These are phyloP conservation scores for Podila clonocystis DNA, from an alignment of 192 early-diverging fungal genomes.

Conservation along the genomic window DNA sequence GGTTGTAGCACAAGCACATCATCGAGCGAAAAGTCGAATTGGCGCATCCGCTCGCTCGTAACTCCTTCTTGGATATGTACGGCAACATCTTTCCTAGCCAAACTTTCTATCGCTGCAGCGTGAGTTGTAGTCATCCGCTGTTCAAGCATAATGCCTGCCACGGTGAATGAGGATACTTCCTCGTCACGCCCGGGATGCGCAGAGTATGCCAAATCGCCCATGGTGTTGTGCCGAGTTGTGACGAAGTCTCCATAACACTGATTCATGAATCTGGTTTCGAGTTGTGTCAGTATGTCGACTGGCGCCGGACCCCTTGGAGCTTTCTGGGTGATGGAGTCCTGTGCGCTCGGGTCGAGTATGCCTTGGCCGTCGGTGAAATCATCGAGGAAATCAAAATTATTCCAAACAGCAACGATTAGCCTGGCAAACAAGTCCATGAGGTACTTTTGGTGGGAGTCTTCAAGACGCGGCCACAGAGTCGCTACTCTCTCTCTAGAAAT, in stretches of 20 bases:
- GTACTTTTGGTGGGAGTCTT: neutral
- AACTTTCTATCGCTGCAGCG: neutral
- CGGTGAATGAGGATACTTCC: neutral
- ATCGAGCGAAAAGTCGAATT: slow-evolving; percentile 32
- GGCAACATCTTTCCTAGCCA: neutral
- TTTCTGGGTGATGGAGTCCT: no score
- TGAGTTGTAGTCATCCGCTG: neutral
- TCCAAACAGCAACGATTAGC: slow-evolving; percentile 10
- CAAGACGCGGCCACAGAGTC: slow-evolving; percentile 9
- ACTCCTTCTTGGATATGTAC: neutral
- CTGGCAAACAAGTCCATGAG: slow-evolving; percentile 3
- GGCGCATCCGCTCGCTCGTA: neutral
- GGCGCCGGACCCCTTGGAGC: neutral
- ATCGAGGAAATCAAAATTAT: slow-evolving; percentile 20
- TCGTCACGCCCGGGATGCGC: no score
- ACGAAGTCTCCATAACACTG: neutral
- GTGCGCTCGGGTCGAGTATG: no score
- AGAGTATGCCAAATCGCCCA: no score
- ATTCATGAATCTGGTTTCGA: neutral
- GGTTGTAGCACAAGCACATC: slow-evolving; percentile 11
- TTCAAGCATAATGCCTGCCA: neutral
- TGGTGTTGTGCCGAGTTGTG: no score
- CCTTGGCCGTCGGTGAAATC: neutral
- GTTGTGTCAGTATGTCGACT: neutral
- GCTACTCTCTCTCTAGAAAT: neutral